Conservation (phyloP, 805 yeast genomes). For the Metschnikowia reukaufii region DNA sequence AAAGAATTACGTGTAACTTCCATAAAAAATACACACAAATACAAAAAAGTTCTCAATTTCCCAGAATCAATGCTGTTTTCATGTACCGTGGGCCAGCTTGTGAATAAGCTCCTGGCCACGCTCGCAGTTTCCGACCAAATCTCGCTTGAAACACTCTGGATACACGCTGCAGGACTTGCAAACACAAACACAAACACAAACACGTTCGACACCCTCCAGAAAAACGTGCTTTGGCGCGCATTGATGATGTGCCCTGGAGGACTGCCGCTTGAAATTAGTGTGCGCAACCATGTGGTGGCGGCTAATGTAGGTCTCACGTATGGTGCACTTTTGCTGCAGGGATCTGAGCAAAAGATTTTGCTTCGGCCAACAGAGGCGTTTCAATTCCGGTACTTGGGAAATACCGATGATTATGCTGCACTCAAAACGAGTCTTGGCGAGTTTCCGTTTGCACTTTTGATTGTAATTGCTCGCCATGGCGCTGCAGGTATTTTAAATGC, state of each 20-base stretch:
- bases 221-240: slow-evolving; percentile 43
- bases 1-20: too few relatives aligned
- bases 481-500: slow-evolving; percentile 58
- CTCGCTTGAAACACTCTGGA: slow-evolving; percentile 17
- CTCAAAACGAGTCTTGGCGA: slow-evolving; percentile 56
- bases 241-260: slow-evolving; percentile 25
- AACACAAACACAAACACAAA: neutral
- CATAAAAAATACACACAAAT: too few relatives aligned
- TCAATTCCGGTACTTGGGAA: slow-evolving; percentile 59
- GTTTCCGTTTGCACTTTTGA: slow-evolving; percentile 51
- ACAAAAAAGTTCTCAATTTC: too few relatives aligned
- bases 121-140: slow-evolving; percentile 20
- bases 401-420: slow-evolving; percentile 43
- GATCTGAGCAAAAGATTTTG: slow-evolving; percentile 18
- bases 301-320: slow-evolving; percentile 8
- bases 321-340: slow-evolving; percentile 12
- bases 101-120: slow-evolving; percentile 13
- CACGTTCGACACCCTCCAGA: slow-evolving; percentile 35
- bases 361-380: slow-evolving; percentile 50
- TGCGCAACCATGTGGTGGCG: slow-evolving; percentile 15
- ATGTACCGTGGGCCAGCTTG: slow-evolving; percentile 20
- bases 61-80: slow-evolving; percentile 21
- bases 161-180: slow-evolving; percentile 6
- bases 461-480: slow-evolving; percentile 60
- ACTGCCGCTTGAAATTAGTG: slow-evolving; percentile 16